Evolutionary conservation across 176 grass and related monocot species (phyloP).

Genomic region (Oryza longistaminata): DNA sequence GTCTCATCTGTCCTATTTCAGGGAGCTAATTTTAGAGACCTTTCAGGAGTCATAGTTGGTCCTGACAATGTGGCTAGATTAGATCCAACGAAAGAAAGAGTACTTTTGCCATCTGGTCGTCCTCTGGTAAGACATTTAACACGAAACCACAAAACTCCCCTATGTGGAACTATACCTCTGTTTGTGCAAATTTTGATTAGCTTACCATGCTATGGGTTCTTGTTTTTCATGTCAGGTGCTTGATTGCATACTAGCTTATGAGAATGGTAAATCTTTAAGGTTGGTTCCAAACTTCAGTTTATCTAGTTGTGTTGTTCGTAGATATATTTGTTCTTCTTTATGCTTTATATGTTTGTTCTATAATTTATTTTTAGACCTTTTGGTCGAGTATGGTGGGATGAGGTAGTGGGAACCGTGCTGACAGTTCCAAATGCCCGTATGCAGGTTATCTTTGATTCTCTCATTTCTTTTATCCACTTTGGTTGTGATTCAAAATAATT

Average conservation of each 20-base stretch:
- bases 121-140: conserved; percentile 58
- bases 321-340: conserved; percentile 3
- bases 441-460: conserved; percentile 53
- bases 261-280: conserved; percentile 81
- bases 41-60: conserved; percentile 74
- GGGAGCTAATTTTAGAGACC: conserved; percentile 99
- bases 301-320: not conserved
- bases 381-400: conserved; percentile 88
- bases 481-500: conserved; percentile 27
- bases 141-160: not conserved
- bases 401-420: conserved; percentile 85
- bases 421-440: conserved; percentile 64
- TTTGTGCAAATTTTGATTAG: conserved; percentile 18
- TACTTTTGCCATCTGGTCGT: conserved; percentile 78
- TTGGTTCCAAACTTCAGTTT: conserved; percentile 22
- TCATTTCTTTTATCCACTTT: conserved; percentile 15
- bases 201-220: conserved; percentile 11
- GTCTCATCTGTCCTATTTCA: conserved; percentile 48
- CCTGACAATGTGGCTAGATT: conserved; percentile 77
- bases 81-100: conserved; percentile 74
- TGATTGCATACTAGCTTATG: conserved; percentile 61
- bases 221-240: conserved; percentile 67
- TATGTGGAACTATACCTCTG: not conserved
- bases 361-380: conserved; percentile 61
- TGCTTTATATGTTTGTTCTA: conserved; percentile 22